Conservation (phyloP, 2,329 filamentous ascomycete species). For the Alternaria tenuissima region DNA sequence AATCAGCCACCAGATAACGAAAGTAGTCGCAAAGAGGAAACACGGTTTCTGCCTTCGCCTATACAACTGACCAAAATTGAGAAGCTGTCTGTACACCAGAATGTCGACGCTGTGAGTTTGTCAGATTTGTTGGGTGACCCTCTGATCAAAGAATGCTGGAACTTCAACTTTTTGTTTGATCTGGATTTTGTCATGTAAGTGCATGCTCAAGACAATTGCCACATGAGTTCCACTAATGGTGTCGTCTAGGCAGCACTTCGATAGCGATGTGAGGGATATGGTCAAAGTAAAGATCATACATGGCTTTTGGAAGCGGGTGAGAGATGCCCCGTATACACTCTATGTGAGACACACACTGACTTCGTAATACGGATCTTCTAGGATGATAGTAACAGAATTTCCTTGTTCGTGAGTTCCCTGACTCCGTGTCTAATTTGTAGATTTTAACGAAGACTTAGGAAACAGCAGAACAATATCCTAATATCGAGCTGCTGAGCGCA, state of each 20-base stretch:
- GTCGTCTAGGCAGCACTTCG: constrained; percentile 58
- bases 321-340: background rate
- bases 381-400: constrained; percentile 67
- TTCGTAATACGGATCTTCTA: background rate
- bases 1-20: background rate
- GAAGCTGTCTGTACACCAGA: constrained; percentile 67
- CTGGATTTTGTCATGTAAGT: constrained; percentile 67
- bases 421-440: background rate
- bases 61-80: constrained; percentile 75
- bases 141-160: constrained; percentile 74
- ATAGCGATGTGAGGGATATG: constrained; percentile 61
- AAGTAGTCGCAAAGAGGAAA: background rate
- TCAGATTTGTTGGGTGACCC: constrained; percentile 76
- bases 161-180: constrained; percentile 74
- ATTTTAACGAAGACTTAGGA: constrained; percentile 57
- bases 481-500: constrained; percentile 75
- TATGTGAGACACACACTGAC: background rate
- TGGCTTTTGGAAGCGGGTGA: constrained; percentile 69
- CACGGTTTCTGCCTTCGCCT: constrained; percentile 64
- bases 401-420: constrained; percentile 62
- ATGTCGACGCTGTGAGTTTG: constrained; percentile 72
- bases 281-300: constrained; percentile 68
- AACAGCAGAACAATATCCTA: constrained; percentile 67
- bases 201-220: background rate
- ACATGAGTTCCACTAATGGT: constrained; percentile 9